These are phyloP conservation scores for Haplosporangium sp. DNA, from an alignment of 371 early-diverging fungal species.

Conservation along the genomic window DNA sequence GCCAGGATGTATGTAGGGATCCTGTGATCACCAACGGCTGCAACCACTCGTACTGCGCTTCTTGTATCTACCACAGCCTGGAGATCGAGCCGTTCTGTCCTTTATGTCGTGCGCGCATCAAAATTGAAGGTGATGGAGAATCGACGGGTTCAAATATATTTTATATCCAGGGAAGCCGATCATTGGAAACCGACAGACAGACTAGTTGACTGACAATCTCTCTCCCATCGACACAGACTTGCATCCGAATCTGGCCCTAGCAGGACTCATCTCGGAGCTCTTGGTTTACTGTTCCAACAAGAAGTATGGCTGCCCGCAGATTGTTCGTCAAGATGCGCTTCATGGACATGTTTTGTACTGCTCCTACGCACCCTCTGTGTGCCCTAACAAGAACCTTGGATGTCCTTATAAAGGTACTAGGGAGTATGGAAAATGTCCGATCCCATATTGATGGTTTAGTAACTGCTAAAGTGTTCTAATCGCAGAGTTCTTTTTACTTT, in stretches of 20 bases:
- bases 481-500: not conserved
- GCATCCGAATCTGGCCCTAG: slow-evolving; percentile 71
- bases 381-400: slow-evolving; percentile 59
- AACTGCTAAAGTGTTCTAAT: too few relatives aligned
- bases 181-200: not conserved
- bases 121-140: slow-evolving; percentile 53
- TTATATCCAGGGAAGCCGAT: too few relatives aligned
- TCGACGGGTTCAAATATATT: too few relatives aligned
- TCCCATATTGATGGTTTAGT: slow-evolving; percentile 6
- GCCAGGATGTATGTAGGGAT: slow-evolving; percentile 67
- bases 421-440: not conserved
- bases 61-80: slow-evolving; percentile 63
- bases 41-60: slow-evolving; percentile 70
- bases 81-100: slow-evolving; percentile 70
- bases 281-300: slow-evolving; percentile 66
- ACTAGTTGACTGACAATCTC: not conserved
- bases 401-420: slow-evolving; percentile 63
- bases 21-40: slow-evolving; percentile 71
- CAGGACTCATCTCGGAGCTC: slow-evolving; percentile 65
- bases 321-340: slow-evolving; percentile 60
- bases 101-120: slow-evolving; percentile 62
- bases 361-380: slow-evolving; percentile 57
- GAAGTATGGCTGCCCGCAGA: slow-evolving; percentile 61
- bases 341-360: slow-evolving; percentile 61
- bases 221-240: slow-evolving; percentile 44